Evolutionary conservation across 805 yeast genomes (phyloP).

Genomic region (Wickerhamomyces rabaulensis): DNA sequence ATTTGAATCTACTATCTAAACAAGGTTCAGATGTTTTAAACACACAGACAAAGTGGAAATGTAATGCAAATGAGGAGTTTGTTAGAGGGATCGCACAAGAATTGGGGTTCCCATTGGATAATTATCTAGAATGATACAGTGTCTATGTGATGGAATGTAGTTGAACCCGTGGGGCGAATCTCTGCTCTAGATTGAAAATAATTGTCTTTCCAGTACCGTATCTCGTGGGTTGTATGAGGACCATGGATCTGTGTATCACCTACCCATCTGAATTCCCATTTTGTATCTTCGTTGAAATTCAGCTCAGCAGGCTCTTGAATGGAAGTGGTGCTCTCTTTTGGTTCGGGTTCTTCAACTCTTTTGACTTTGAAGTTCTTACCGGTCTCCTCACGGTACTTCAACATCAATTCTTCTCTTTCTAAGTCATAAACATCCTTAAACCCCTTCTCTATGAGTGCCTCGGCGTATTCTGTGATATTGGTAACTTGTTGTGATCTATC

Average conservation of each 20-base stretch:
- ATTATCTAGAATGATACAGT: slow-evolving; percentile 43
- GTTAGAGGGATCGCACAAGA: slow-evolving; percentile 57
- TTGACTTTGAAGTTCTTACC: slow-evolving; percentile 29
- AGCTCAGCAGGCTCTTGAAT: background rate
- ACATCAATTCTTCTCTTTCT: slow-evolving; percentile 49
- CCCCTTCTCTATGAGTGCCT: slow-evolving; percentile 38
- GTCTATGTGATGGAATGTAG: background rate
- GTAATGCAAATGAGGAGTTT: slow-evolving; percentile 66
- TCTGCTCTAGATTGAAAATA: slow-evolving; percentile 43
- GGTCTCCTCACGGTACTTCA: slow-evolving; percentile 37
- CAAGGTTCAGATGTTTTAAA: slow-evolving; percentile 50
- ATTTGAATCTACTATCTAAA: slow-evolving; percentile 26
- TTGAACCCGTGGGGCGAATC: slow-evolving; percentile 25
- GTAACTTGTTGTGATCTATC: slow-evolving; percentile 27
- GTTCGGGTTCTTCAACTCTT: slow-evolving; percentile 11
- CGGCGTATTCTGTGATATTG: slow-evolving; percentile 44
- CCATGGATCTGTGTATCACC: slow-evolving; percentile 42
- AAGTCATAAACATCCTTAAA: slow-evolving; percentile 43
- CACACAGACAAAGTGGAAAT: slow-evolving; percentile 71
- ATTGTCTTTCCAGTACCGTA: slow-evolving; percentile 41
- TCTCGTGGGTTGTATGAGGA: slow-evolving; percentile 43
- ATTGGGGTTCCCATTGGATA: slow-evolving; percentile 59
- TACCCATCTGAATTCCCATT: slow-evolving; percentile 48
- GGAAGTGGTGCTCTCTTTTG: slow-evolving; percentile 18
- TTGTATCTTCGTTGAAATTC: slow-evolving; percentile 18